Percentiles rank a stretch among this genome's conserved stretches.
These are phyloP conservation scores for Phialophora macrospora DNA, from an alignment of 2,329 filamentous ascomycete species.

Conservation along the genomic window DNA sequence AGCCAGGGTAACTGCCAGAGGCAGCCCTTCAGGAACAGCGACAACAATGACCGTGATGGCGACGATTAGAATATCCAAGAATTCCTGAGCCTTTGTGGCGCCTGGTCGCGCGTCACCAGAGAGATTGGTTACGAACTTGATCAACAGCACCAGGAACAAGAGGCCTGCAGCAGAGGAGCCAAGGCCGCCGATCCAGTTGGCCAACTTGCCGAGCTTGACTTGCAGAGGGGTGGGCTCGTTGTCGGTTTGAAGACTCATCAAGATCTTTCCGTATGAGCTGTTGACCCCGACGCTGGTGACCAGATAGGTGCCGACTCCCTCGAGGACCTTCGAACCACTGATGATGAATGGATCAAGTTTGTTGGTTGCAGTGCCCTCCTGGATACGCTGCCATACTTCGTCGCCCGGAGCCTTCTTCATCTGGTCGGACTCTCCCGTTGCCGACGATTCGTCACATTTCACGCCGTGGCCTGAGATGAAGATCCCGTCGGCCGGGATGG, in stretches of 20 bases:
- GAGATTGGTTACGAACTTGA: constrained; percentile 78
- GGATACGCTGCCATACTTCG: constrained; percentile 62
- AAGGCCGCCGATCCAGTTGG: constrained; percentile 77
- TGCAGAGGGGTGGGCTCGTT: constrained; percentile 77
- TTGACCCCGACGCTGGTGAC: constrained; percentile 74
- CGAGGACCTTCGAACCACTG: constrained; percentile 78
- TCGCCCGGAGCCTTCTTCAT: constrained; percentile 69
- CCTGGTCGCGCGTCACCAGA: constrained; percentile 59
- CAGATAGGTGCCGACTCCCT: constrained; percentile 75
- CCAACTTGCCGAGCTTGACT: constrained; percentile 74
- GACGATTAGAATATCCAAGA: constrained; percentile 76
- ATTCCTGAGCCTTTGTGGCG: constrained; percentile 76
- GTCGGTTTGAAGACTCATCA: constrained; percentile 74
- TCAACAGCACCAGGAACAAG: constrained; percentile 82
- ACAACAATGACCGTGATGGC: constrained; percentile 81
- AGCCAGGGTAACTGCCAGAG: constrained; percentile 76
- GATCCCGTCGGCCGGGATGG: constrained; percentile 72
- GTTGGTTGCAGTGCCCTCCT: constrained; percentile 57
- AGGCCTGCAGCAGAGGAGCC: constrained; percentile 76
- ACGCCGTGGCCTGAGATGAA: constrained; percentile 69
- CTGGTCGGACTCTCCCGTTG: constrained; percentile 74
- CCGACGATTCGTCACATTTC: constrained; percentile 74
- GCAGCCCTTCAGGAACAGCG: constrained; percentile 77
- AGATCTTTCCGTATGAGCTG: constrained; percentile 75
- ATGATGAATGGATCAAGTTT: constrained; percentile 75